Percentiles rank a stretch among this genome's conserved stretches.
Conservation (phyloP, 768 basidiomycete species). For the Cystobasidium ongulense region DNA sequence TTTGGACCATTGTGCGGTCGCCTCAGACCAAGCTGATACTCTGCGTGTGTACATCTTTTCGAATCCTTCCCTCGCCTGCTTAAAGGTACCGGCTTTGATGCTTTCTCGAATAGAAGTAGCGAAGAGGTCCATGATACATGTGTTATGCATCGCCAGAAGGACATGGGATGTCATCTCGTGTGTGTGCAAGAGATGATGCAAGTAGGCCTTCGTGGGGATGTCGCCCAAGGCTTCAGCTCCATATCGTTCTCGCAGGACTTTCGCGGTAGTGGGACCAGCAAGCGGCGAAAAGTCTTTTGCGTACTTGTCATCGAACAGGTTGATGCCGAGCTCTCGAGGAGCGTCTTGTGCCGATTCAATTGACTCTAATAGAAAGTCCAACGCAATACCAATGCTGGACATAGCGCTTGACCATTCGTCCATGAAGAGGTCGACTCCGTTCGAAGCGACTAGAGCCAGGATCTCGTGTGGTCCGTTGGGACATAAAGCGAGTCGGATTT, state of each 20-base stretch:
- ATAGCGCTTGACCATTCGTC: slow-evolving; percentile 62
- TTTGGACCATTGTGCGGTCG: neutral
- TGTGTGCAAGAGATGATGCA: slow-evolving; percentile 76
- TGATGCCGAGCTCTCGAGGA: slow-evolving; percentile 56
- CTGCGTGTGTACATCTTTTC: slow-evolving; percentile 11
- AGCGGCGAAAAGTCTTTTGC: slow-evolving; percentile 57
- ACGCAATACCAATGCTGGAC: slow-evolving; percentile 61
- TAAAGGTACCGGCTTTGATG: slow-evolving; percentile 3
- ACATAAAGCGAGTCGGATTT: slow-evolving; percentile 59
- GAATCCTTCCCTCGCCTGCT: neutral
- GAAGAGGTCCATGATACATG: slow-evolving; percentile 60
- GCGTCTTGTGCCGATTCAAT: slow-evolving; percentile 45
- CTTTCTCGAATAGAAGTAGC: slow-evolving; percentile 54
- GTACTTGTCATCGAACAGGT: slow-evolving; percentile 59
- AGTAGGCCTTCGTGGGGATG: slow-evolving; percentile 54
- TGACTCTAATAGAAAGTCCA: slow-evolving; percentile 63
- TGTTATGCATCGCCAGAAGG: slow-evolving; percentile 66
- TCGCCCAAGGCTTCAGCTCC: slow-evolving; percentile 17
- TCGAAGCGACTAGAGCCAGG: slow-evolving; percentile 56
- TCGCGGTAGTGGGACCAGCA: slow-evolving; percentile 52
- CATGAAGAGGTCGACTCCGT: slow-evolving; percentile 72
- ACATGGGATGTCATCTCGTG: slow-evolving; percentile 85
- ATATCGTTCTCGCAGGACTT: slow-evolving; percentile 39
- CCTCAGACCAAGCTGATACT: slow-evolving; percentile 37
- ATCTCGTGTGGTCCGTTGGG: slow-evolving; percentile 61